Base-by-base conservation (phyloP, 2,329 filamentous ascomycete species). In the Xylaria digitata region DNA sequence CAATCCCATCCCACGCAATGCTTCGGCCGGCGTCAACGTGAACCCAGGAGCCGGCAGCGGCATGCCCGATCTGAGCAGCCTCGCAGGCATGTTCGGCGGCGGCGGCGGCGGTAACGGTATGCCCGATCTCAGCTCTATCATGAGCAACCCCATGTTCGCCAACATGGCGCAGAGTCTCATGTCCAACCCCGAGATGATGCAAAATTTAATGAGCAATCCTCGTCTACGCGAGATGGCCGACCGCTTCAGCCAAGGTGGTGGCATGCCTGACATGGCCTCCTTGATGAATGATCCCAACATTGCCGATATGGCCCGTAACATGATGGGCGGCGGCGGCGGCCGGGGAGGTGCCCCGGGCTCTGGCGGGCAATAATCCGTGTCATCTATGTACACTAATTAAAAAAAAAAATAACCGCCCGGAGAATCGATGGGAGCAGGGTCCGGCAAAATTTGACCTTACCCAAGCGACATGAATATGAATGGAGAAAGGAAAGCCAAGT, bases 131-230 rank as follows among this genome's bases (percentile, higher is more conserved):
- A 82, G 88, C 70, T 88, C 88, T 70, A 90, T 99, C 79, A 97
- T 98, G 94, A 94, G 85, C 84, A 99, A 98, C 84, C 96, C 96
- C 63, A 98, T 98, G 96, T 97, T 99, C 82, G 89, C 94, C 57
- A 92, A 87, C 82, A 97, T 98, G 94, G 96, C 96, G 4, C 93
- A 97, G 84, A 97, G 93, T 80, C 82, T 99, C 62, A 98, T 98
- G 96, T 93, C 89, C 82, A 97, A 99, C 82, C 96, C 96, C 0
- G 92, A 97, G 9, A 89, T 94, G 84, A 91, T 98, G 89, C 87
- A 85, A 78, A 96, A 94, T 79, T 82, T 99, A 65, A 97, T 99
- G 94, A 93, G 85, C 85, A 98, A 99, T 84, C 96, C 96, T 2
- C 88, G 90, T 68, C 82, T 98, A 69, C 87, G 92, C 63, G 89